Evolutionary conservation across 176 grass and related monocot species (phyloP), one percentile per base, ranked within the genome.

Genomic region (Sorghum bicolor): DNA sequence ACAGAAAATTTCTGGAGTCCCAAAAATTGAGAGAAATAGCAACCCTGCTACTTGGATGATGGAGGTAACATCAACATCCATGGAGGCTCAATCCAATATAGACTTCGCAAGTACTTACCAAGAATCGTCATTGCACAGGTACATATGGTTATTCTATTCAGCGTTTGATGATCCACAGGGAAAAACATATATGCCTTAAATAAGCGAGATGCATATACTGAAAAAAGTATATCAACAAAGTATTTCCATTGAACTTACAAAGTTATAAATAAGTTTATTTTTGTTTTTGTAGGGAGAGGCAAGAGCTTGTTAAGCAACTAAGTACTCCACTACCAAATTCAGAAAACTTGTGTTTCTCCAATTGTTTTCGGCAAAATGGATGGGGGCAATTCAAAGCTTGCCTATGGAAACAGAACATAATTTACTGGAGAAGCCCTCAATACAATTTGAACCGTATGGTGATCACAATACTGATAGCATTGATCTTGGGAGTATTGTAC

Each of bases 31-130:
- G 77, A 73, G 82, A 37, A 95, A 90, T 38, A 69, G 91, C 50
- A 95, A 95, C 76, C 93, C 93, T n/a, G 89, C 92, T 70, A 87
- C 92, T 60, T 91, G 92, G 92, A 94, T 94, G 84, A 39, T 94
- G 70, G 93, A 92, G 15, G 31, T 92, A 86, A 95, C 84, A 45
- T 88, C 82, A 12, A 36, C 19, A 45, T 92, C 93, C 76, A 75
- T 86, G 72, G 93, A 95, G 64, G 17, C 33, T 16, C 93, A 92
- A 41, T 48, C 84, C 10, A 77, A 75, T 48, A 75, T 88, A 55
- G 75, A 95, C 70, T 95, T 94, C 64, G 93, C 90, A 78, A 41
- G 84, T 31, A 70, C 64, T 14, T 90, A 90, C 67, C 73, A 79
- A 68, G 88, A 90, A 74, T 93, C 91, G 8, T 4, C 62, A 38